phyloP scores from a whole-genome alignment of 2,329 filamentous ascomycete genomes.

The Neonectria magnoliae region DNA sequence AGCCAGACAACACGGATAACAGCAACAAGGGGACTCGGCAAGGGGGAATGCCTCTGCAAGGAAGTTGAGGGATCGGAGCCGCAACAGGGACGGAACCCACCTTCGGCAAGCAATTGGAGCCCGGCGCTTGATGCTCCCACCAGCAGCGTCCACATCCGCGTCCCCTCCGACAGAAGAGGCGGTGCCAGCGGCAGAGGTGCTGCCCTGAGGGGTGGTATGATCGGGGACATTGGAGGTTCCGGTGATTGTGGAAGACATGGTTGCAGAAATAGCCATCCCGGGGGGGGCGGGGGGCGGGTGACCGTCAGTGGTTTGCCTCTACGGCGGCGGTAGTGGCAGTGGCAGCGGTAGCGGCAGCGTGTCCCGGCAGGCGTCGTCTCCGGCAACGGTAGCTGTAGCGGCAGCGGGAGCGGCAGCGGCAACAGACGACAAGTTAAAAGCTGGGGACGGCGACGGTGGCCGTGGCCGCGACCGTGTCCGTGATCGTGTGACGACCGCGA shows the following conservation, averaged over 20 bases:
- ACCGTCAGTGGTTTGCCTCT: too few relatives aligned
- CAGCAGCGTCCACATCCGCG: conserved; percentile 18
- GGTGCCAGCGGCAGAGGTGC: conserved; percentile 1
- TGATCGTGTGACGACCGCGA: conserved; percentile 9
- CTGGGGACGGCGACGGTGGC: background rate
- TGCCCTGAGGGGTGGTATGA: conserved; percentile 8
- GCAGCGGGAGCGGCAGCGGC: conserved; percentile 5
- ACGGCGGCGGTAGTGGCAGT: background rate
- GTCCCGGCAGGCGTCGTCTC: conserved; percentile 18
- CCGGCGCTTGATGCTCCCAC: conserved; percentile 55
- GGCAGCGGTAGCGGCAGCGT: background rate
- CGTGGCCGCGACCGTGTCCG: conserved; percentile 13
- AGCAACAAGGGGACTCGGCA: background rate
- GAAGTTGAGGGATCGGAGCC: conserved; percentile 8
- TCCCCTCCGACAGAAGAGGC: conserved; percentile 11
- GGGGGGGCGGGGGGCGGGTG: too few relatives aligned
- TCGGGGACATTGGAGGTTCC: conserved; percentile 12
- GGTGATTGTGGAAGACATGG: background rate
- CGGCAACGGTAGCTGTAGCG: background rate
- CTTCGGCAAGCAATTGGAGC: conserved; percentile 64
- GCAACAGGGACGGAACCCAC: conserved; percentile 46
- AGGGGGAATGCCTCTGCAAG: background rate
- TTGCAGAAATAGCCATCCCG: conserved; percentile 21
- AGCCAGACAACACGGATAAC: conserved; percentile 5
- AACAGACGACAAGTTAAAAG: background rate